phyloP scores from a whole-genome alignment of 1,284 basidiomycete species.

The Cystobasidium sp. region DNA sequence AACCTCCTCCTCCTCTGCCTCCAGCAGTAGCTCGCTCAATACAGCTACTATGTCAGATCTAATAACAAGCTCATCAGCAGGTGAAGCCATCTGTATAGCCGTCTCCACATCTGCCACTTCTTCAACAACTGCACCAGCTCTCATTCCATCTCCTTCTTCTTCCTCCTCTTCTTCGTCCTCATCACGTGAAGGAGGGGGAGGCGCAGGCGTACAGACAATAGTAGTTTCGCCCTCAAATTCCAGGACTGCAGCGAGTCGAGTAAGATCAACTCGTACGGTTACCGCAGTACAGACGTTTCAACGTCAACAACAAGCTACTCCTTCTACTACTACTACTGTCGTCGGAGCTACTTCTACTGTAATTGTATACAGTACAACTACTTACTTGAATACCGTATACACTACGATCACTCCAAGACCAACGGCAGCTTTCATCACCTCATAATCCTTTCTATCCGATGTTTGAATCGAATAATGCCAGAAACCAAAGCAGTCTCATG shows the following conservation, averaged over 20 bases:
- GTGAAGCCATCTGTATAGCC: conserved; percentile 16
- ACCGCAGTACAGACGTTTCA: conserved; percentile 21
- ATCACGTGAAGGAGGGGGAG: too few species aligned
- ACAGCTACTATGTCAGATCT: neutral
- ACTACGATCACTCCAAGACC: conserved; percentile 30
- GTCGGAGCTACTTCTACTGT: conserved; percentile 18
- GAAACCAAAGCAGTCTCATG: too few species aligned
- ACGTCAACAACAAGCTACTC: neutral
- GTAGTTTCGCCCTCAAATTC: neutral
- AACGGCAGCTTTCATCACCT: conserved; percentile 23
- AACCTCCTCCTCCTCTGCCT: neutral
- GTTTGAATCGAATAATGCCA: too few species aligned
- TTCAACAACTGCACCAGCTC: neutral
- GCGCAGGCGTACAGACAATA: conserved; percentile 21
- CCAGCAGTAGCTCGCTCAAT: conserved; percentile 3
- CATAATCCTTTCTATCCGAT: neutral
- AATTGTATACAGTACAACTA: conserved; percentile 20
- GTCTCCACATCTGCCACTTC: neutral
- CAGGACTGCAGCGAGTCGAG: neutral
- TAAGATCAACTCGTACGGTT: conserved; percentile 12
- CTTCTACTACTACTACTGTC: conserved; percentile 10
- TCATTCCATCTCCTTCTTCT: neutral
- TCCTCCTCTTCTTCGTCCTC: too few species aligned
- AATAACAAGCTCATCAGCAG: conserved; percentile 18
- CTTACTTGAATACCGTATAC: conserved; percentile 11